Conservation (phyloP, 2,329 filamentous ascomycete species). For the Penicillium freii region DNA sequence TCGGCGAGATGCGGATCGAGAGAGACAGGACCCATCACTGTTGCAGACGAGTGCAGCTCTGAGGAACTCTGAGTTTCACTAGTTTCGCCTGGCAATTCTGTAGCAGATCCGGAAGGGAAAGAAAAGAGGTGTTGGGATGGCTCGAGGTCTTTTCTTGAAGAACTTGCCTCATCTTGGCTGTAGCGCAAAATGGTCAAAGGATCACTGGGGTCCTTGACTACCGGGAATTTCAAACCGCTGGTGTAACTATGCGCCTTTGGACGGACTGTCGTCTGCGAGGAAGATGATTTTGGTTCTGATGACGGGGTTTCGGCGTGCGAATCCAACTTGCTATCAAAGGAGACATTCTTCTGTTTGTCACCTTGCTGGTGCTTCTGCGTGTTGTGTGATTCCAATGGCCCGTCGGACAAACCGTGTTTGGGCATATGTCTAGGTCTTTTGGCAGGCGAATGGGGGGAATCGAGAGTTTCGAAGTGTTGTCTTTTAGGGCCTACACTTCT, state of each 20-base stretch:
- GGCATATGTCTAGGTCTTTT: slow-evolving; percentile 11
- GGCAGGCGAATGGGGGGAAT: background rate
- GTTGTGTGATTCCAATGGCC: background rate
- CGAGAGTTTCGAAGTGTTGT: background rate
- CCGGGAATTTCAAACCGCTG: slow-evolving; percentile 62
- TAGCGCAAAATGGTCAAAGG: slow-evolving; percentile 61
- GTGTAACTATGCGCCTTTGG: slow-evolving; percentile 34
- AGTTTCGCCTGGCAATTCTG: slow-evolving; percentile 3
- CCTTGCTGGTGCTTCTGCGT: background rate
- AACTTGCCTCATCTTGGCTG: slow-evolving; percentile 60
- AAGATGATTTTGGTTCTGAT: slow-evolving; percentile 24
- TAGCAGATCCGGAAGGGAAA: slow-evolving; percentile 6
- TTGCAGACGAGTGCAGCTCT: slow-evolving; percentile 22
- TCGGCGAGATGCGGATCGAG: slow-evolving; percentile 21
- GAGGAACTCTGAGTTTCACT: slow-evolving; percentile 15
- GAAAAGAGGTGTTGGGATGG: slow-evolving; percentile 14
- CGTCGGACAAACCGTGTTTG: background rate
- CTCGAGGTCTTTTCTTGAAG: slow-evolving; percentile 48
- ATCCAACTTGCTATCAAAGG: slow-evolving; percentile 7
- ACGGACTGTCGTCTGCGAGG: slow-evolving; percentile 28
- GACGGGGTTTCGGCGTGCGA: slow-evolving; percentile 6
- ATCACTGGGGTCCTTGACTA: slow-evolving; percentile 74
- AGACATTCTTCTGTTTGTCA: background rate
- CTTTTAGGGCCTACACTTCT: background rate
- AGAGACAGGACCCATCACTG: slow-evolving; percentile 5